These are phyloP conservation scores for Wickerhamiella spandovensis DNA, from an alignment of 805 yeast species.

Conservation along the genomic window DNA sequence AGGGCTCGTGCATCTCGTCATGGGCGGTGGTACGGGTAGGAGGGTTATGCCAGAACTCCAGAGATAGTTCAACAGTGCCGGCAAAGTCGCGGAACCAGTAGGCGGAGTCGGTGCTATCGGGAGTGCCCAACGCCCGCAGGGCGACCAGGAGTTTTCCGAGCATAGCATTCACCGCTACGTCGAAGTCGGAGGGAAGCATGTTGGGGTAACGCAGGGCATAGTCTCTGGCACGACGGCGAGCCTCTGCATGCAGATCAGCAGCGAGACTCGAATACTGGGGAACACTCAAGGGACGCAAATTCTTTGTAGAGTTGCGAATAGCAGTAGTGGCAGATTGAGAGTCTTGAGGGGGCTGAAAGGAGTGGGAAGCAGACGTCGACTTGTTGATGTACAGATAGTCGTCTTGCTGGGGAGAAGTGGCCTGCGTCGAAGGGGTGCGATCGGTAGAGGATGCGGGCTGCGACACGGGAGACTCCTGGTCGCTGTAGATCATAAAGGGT, in stretches of 20 bases:
- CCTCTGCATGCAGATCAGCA: not conserved
- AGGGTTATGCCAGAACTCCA: constrained; percentile 5
- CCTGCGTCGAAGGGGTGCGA: not conserved
- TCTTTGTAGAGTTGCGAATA: not conserved
- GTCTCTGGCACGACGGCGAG: not conserved
- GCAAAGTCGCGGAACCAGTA: constrained; percentile 16
- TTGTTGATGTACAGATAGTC: not conserved
- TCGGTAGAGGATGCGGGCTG: not conserved
- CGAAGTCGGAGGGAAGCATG: not conserved
- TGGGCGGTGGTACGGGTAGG: constrained; percentile 10
- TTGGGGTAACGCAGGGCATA: not conserved
- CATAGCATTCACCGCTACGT: not conserved
- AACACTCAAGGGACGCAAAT: not conserved
- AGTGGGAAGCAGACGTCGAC: not conserved
- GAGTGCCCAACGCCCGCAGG: constrained; percentile 4
- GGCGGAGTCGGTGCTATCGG: constrained; percentile 3
- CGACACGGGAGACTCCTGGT: not conserved
- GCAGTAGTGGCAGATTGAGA: not conserved
- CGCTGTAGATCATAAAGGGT: not conserved
- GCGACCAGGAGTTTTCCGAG: constrained; percentile 3
- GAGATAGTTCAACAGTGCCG: constrained; percentile 10
- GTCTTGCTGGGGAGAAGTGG: not conserved
- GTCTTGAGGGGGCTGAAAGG: too few species aligned
- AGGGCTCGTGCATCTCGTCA: constrained; percentile 7
- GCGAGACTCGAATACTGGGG: not conserved